Conservation (phyloP, 164 flowering plant species). For the Aristolochia californica region DNA sequence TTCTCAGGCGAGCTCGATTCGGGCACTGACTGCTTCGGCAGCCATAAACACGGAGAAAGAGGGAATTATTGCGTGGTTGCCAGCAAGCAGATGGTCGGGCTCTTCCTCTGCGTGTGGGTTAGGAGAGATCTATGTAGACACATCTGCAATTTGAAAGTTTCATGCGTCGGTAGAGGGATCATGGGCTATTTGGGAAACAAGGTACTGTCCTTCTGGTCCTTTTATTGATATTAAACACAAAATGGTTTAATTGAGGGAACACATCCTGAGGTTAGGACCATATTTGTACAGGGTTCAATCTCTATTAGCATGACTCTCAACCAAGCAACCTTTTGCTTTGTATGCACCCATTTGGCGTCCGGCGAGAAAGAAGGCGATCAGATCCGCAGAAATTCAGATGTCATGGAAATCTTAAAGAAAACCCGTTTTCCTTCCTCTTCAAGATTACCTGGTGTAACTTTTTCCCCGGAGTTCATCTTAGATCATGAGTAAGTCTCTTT, state of each 20-base stretch:
- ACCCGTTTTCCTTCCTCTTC: conserved; percentile 48
- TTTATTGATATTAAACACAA: background rate
- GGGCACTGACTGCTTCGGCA: background rate
- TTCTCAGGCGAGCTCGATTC: background rate
- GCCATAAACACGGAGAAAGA: conserved; percentile 5
- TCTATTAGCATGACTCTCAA: conserved; percentile 73
- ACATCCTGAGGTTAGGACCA: too few relatives aligned
- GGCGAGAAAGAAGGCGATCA: conserved; percentile 85
- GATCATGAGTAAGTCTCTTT: conserved; percentile 32
- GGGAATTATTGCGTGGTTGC: conserved; percentile 41
- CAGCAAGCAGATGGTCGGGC: conserved; percentile 89
- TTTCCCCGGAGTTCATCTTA: conserved; percentile 41
- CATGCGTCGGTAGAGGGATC: conserved; percentile 81
- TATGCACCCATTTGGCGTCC: conserved; percentile 79
- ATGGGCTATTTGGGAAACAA: conserved; percentile 94
- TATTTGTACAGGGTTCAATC: conserved; percentile 53
- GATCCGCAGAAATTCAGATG: conserved; percentile 58
- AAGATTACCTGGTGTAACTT: conserved; percentile 14
- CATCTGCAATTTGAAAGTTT: conserved; percentile 51
- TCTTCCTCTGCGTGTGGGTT: conserved; percentile 77
- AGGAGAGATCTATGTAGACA: conserved; percentile 44
- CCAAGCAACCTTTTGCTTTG: conserved; percentile 58
- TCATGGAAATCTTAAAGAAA: conserved; percentile 57
- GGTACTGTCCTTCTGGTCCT: conserved; percentile 20
- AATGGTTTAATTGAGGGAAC: background rate